phyloP scores from a whole-genome alignment of 1,139 yeast species.

The Suhomyces maxii region DNA sequence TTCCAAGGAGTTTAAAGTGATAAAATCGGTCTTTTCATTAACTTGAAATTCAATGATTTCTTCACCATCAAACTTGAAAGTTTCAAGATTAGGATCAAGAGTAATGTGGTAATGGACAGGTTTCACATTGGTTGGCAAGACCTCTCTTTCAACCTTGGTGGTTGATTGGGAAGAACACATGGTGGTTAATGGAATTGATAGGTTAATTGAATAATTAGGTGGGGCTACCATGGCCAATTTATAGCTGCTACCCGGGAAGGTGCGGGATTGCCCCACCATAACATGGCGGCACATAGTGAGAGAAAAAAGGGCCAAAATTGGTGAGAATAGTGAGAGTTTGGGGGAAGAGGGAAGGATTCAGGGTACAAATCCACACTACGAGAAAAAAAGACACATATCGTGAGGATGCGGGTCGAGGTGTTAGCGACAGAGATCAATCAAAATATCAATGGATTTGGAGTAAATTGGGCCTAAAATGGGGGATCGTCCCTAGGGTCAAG shows the following conservation, averaged over 20 bases:
- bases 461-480: too few relatives aligned
- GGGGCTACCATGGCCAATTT: background rate
- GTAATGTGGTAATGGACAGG: constrained; percentile 71
- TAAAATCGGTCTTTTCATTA: constrained; percentile 49
- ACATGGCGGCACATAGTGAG: background rate
- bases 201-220: constrained; percentile 4
- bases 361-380: too few relatives aligned
- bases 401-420: too few relatives aligned
- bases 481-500: too few relatives aligned
- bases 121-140: constrained; percentile 69
- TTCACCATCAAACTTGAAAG: constrained; percentile 68
- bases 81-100: constrained; percentile 71
- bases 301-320: background rate
- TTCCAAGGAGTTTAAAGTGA: constrained; percentile 64
- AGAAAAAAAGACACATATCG: too few relatives aligned
- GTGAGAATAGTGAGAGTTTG: background rate
- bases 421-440: too few relatives aligned
- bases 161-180: constrained; percentile 17
- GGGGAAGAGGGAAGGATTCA: background rate
- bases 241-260: background rate
- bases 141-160: constrained; percentile 48
- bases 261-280: too few relatives aligned
- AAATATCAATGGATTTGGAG: too few relatives aligned
- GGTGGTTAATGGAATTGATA: background rate
- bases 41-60: constrained; percentile 67